Percentiles rank a stretch among this genome's conserved stretches.
Conservation (phyloP, 2,329 filamentous ascomycete species). For the Aureobasidium namibiae region DNA sequence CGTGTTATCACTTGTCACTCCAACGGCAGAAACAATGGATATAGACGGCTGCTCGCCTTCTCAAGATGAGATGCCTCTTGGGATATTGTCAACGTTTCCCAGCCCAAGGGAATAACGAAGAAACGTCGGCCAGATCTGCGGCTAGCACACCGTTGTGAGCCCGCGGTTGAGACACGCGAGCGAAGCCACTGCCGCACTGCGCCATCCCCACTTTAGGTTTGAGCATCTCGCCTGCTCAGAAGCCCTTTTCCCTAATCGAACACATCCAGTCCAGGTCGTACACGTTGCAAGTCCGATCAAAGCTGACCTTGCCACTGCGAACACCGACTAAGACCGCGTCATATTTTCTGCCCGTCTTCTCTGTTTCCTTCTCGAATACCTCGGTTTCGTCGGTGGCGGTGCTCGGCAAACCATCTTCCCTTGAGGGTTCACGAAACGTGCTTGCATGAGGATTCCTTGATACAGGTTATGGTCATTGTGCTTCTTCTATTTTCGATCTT, state of each 20-base stretch:
- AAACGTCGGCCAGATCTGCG: constrained; percentile 4
- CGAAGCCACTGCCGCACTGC: constrained; percentile 10
- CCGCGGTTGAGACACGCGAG: constrained; percentile 9
- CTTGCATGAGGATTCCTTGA: constrained; percentile 5
- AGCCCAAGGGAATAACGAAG: neutral
- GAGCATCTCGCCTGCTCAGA: constrained; percentile 5
- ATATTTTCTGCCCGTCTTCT: neutral
- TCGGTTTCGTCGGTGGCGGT: constrained; percentile 7
- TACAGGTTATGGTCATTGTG: neutral
- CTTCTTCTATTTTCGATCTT: constrained; percentile 12
- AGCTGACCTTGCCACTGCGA: constrained; percentile 6
- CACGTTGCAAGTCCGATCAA: constrained; percentile 8
- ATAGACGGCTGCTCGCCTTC: neutral
- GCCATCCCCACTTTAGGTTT: constrained; percentile 8
- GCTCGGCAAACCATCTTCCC: neutral
- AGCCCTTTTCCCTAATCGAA: neutral
- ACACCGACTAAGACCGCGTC: neutral
- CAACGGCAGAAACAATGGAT: neutral
- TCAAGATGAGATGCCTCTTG: neutral
- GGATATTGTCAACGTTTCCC: neutral
- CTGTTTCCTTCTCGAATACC: neutral
- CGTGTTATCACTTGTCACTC: neutral
- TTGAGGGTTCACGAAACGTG: constrained; percentile 7
- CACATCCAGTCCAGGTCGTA: neutral
- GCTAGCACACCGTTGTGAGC: constrained; percentile 1